Evolutionary conservation across 768 basidiomycete species (phyloP), one percentile per base, ranked within the genome.

Genomic region (Boletus bicolor): DNA sequence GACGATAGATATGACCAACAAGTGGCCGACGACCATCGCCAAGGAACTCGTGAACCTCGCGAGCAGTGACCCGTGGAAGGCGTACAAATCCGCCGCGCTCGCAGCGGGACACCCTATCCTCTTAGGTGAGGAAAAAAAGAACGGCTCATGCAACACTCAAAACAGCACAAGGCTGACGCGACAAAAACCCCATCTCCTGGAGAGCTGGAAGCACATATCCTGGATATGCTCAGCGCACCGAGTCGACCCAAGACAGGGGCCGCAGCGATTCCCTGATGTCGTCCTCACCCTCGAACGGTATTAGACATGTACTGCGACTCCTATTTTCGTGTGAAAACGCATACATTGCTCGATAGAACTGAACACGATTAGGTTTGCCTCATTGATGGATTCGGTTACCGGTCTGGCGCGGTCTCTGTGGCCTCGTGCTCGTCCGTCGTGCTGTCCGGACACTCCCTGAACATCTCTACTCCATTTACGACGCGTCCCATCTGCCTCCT

Each of bases 11-110:
- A 75, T 91, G 68, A 72, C 82, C n/a, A 73, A 79, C 28, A 90
- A 89, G 68, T 83, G 80, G 81, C 89, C 87, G 12, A 80, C 83
- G 0, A 69, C 78, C 11, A 91, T 91, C 28, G 71, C 85, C 32
- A 76, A 80, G 58, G 86, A 91, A 58, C 75, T 91, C 24, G 86
- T 91, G 85, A 81, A 87, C 44, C 55, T 77, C 2, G 83, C 82
- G 5, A 87, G 86, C 0, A 83, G 81, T 8, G 72, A 79, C 10
- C 68, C 77, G 2, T 90, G 87, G 87, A 71, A 74, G 52, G 68
- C 75, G 53, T 81, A 82, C 76, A 83, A 82, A 64, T 65, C 70
- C 3, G 75, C 78, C n/a, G 74, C 78, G 9, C 64, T 60, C 44
- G 73, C 73, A 35, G 72, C 77, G 7, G 83, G 83, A 3, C 71